phyloP scores from a whole-genome alignment of 2,329 filamentous ascomycete species.

The Rugonectria rugulosa region DNA sequence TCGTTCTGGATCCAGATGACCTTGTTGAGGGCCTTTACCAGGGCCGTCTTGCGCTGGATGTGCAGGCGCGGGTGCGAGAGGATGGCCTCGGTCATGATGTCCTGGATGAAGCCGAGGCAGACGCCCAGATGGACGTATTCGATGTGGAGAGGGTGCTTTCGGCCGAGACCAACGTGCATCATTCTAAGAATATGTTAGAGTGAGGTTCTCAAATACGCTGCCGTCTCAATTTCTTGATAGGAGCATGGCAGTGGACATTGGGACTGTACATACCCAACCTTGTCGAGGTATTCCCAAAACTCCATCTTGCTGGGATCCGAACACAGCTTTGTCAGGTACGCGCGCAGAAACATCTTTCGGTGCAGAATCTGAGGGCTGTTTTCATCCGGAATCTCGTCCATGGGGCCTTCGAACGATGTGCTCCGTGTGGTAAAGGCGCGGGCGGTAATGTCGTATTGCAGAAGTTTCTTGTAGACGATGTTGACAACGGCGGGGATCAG shows the following conservation, averaged over 20 bases:
- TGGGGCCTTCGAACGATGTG: conserved; percentile 71
- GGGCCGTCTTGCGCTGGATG: conserved; percentile 72
- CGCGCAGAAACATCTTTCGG: conserved; percentile 79
- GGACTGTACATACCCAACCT: conserved; percentile 69
- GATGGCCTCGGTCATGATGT: conserved; percentile 79
- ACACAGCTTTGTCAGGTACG: conserved; percentile 77
- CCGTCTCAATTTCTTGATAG: not conserved
- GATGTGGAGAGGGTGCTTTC: conserved; percentile 75
- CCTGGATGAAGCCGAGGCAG: conserved; percentile 77
- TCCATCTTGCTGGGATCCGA: conserved; percentile 77
- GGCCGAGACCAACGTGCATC: conserved; percentile 82
- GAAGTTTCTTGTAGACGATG: conserved; percentile 82
- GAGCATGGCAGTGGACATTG: not conserved
- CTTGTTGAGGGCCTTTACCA: conserved; percentile 80
- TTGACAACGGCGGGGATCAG: conserved; percentile 85
- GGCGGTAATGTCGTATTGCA: conserved; percentile 83
- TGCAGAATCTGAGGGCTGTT: conserved; percentile 78
- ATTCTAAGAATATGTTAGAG: conserved; percentile 52
- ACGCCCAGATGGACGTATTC: conserved; percentile 82
- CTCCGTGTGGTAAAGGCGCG: conserved; percentile 73
- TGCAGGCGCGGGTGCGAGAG: conserved; percentile 73
- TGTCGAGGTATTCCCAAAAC: conserved; percentile 86
- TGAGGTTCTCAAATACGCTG: not conserved
- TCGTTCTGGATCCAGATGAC: conserved; percentile 91
- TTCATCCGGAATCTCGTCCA: conserved; percentile 70